phyloP scores from a whole-genome alignment of 208 protist genomes.

The Herpetomonas muscarum region DNA sequence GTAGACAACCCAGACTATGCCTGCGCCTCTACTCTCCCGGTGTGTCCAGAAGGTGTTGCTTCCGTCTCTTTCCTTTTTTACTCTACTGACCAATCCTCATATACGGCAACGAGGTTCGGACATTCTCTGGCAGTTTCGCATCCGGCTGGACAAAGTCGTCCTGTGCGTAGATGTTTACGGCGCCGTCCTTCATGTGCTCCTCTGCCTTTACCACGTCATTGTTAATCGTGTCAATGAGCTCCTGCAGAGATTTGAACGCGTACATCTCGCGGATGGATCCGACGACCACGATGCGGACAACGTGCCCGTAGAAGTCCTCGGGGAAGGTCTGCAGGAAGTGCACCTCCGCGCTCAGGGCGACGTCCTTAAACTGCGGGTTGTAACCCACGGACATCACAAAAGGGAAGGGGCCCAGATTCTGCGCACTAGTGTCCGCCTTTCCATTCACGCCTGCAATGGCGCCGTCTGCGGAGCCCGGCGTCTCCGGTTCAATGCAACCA shows the following conservation, averaged over 20 bases:
- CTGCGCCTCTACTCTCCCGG: too few species aligned
- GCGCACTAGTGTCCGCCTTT: neutral
- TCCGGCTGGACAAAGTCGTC: constrained; percentile 39
- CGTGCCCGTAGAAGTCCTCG: constrained; percentile 84
- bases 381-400: constrained; percentile 88
- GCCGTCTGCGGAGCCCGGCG: constrained; percentile 5
- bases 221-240: constrained; percentile 76
- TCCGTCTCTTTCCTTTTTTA: neutral
- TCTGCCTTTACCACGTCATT: constrained; percentile 40
- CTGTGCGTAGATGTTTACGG: constrained; percentile 18
- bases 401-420: constrained; percentile 36
- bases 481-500: constrained; percentile 49
- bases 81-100: constrained; percentile 1
- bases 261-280: constrained; percentile 53
- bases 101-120: constrained; percentile 4
- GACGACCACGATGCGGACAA: constrained; percentile 60
- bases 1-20: too few species aligned
- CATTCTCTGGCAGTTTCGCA: constrained; percentile 4
- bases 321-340: constrained; percentile 86
- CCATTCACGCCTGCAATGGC: neutral
- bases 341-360: constrained; percentile 71
- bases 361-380: constrained; percentile 88
- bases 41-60: too few species aligned
- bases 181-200: constrained; percentile 22
- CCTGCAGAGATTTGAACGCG: constrained; percentile 75